Base-by-base conservation (phyloP, 2,329 filamentous ascomycete species). In the Diaporthe sp. region DNA sequence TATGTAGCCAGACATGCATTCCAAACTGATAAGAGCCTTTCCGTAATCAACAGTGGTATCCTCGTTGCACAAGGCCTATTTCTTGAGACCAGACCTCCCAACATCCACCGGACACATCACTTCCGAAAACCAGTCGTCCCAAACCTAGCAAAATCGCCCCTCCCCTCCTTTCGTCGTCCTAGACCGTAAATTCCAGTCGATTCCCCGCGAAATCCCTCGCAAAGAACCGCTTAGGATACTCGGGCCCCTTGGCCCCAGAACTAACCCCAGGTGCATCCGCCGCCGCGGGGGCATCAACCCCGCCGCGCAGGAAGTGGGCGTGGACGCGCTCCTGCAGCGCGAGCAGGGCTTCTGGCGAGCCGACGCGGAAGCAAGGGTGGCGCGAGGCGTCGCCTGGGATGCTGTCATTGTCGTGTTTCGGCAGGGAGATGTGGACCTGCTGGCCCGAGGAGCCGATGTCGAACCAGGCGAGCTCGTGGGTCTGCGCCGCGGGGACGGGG, bases 181-280 rank as follows among this genome's bases (percentile, higher is more conserved):
- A 74, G 15, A 71, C 28, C 0, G 66, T 88, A 77, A 90, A 90
- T 78, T 90, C 88, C 45, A 90, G 78, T 71, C 86, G 80, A 77
- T 90, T 90, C 2, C 89, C 88, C 1, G 87, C 87, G 81, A 85
- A 90, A 77, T 90, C 88, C 74, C 89, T 85, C 0, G 89, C 90
- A 80, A 93, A 93, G 80, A 93, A 93, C 19, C 91, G 84, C 47
- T 82, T 84, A 0, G 91, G 90, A 78, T 91, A 92, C 80, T 92
- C 91, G 1, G 87, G 86, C 0, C 89, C 90, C 78, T 89, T 83
- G 0, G 84, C 81, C 3, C 89, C 79, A 15, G 77, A 82, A 68
- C 75, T 77, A 73, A 82, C 81, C 0, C 90, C 90, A 0, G 90
- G 90, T 80, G 84, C 79, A 82, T 93, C 91, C 4, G 87, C 89